Evolutionary conservation across 2,329 filamentous ascomycete species (phyloP).

Genomic region (Cladosporium velox): DNA sequence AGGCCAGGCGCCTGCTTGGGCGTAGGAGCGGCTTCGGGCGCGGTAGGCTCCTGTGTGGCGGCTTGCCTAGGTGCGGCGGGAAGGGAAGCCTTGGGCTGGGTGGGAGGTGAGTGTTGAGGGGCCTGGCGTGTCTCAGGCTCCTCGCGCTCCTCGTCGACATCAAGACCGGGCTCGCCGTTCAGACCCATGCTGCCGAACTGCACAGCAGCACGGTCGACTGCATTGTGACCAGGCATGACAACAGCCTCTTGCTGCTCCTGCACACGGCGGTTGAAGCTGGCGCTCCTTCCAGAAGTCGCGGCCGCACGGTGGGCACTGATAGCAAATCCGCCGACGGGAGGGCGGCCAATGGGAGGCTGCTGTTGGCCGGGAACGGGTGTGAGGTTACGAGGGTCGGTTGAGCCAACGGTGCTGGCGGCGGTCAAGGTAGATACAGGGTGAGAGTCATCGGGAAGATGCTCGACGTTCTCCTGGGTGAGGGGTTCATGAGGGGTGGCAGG

Average conservation of each 20-base stretch:
- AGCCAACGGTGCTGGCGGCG: constrained; percentile 86
- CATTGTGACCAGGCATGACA: constrained; percentile 95
- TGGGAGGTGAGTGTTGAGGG: constrained; percentile 86
- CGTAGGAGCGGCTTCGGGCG: constrained; percentile 46
- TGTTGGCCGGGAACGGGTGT: constrained; percentile 64
- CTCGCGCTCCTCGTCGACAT: constrained; percentile 92
- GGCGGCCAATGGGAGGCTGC: constrained; percentile 60
- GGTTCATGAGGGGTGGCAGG: constrained; percentile 75
- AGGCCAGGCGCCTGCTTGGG: constrained; percentile 64
- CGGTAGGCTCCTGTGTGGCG: constrained; percentile 43
- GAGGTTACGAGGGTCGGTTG: constrained; percentile 71
- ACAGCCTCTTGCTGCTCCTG: constrained; percentile 96
- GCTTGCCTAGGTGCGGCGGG: constrained; percentile 65
- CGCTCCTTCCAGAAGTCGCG: constrained; percentile 62
- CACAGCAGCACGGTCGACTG: constrained; percentile 87
- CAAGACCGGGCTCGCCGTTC: constrained; percentile 71
- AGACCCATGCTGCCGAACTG: constrained; percentile 96
- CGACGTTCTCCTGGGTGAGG: constrained; percentile 88
- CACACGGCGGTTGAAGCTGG: constrained; percentile 81
- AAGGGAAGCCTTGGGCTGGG: constrained; percentile 81
- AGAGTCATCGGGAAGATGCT: constrained; percentile 83
- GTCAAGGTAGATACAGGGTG: constrained; percentile 76
- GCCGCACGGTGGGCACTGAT: constrained; percentile 82
- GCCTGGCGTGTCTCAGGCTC: constrained; percentile 94
- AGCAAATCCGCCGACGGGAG: constrained; percentile 71